Evolutionary conservation across 2,329 filamentous ascomycete species (phyloP).

Genomic region (Penicillium sp.): DNA sequence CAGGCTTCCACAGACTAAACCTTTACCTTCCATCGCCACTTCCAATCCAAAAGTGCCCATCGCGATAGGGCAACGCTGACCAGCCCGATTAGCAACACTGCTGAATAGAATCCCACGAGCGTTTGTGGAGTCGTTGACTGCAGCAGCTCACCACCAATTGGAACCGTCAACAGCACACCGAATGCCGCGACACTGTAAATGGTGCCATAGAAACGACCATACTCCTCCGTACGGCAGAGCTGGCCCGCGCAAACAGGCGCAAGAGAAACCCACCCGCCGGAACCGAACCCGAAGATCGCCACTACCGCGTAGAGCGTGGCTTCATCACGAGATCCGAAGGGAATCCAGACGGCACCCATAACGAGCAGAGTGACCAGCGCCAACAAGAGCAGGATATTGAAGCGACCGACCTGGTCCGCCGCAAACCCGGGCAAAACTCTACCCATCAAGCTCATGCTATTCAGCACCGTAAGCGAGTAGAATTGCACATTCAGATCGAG

Average conservation of each 20-base stretch:
- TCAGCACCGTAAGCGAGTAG: conserved; percentile 50
- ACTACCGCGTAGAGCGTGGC: conserved; percentile 49
- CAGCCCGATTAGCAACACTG: conserved; percentile 42
- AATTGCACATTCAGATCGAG: conserved; percentile 45
- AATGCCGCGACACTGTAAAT: conserved; percentile 52
- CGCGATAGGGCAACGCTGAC: conserved; percentile 32
- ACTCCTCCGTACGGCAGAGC: conserved; percentile 51
- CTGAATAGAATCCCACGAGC: conserved; percentile 52
- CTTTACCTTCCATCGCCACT: conserved; percentile 42
- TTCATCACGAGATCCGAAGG: conserved; percentile 45
- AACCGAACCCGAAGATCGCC: conserved; percentile 53
- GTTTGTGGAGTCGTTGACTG: conserved; percentile 48
- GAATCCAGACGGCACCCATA: conserved; percentile 49
- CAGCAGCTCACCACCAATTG: conserved; percentile 50
- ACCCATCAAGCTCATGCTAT: conserved; percentile 47
- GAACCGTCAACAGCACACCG: conserved; percentile 49
- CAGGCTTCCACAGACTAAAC: conserved; percentile 15
- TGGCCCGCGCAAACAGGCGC: conserved; percentile 51
- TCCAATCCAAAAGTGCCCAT: conserved; percentile 43
- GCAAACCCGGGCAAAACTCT: conserved; percentile 48
- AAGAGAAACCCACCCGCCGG: conserved; percentile 52
- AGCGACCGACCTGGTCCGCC: conserved; percentile 49
- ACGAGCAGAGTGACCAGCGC: conserved; percentile 42
- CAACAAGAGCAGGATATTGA: conserved; percentile 48
- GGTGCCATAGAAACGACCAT: conserved; percentile 52